phyloP scores from a whole-genome alignment of 2,329 filamentous ascomycete genomes.

The Neonectria punicea region DNA sequence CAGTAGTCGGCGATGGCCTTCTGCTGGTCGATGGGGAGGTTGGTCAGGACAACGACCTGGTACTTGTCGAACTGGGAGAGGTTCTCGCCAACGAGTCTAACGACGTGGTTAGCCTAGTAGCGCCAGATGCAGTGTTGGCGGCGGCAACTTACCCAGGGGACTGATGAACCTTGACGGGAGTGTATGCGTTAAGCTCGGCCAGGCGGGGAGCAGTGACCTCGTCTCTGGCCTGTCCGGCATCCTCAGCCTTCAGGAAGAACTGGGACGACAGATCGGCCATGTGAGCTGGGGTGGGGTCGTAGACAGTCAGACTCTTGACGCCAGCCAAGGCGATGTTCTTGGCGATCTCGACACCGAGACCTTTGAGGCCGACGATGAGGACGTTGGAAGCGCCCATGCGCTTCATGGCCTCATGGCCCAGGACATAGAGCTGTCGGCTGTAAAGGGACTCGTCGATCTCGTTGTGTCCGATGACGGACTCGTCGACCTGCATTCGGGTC shows the following conservation, averaged over 20 bases:
- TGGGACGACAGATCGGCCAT: slow-evolving; percentile 94
- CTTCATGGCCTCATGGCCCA: slow-evolving; percentile 91
- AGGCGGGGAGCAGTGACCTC: slow-evolving; percentile 88
- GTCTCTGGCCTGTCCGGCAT: slow-evolving; percentile 93
- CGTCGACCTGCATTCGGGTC: slow-evolving; percentile 73
- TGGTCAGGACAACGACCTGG: slow-evolving; percentile 92
- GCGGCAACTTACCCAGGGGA: slow-evolving; percentile 59
- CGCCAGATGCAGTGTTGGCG: slow-evolving; percentile 3
- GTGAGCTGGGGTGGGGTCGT: slow-evolving; percentile 85
- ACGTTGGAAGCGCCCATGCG: slow-evolving; percentile 97
- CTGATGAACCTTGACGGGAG: slow-evolving; percentile 83
- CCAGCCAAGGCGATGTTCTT: slow-evolving; percentile 98
- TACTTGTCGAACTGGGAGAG: slow-evolving; percentile 87
- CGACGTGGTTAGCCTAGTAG: slow-evolving; percentile 33
- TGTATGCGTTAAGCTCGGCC: slow-evolving; percentile 95
- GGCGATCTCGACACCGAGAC: slow-evolving; percentile 95
- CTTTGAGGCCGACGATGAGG: slow-evolving; percentile 90
- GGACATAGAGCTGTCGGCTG: slow-evolving; percentile 78
- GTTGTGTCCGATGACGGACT: slow-evolving; percentile 62
- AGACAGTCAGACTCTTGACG: slow-evolving; percentile 95
- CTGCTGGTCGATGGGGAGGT: slow-evolving; percentile 83
- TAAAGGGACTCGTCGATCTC: slow-evolving; percentile 80
- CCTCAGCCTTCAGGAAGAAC: slow-evolving; percentile 90
- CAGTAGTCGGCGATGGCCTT: slow-evolving; percentile 90
- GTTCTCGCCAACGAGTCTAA: slow-evolving; percentile 80